phyloP scores from a whole-genome alignment of 2,329 filamentous ascomycete genomes.

The Scorias spongiosa region DNA sequence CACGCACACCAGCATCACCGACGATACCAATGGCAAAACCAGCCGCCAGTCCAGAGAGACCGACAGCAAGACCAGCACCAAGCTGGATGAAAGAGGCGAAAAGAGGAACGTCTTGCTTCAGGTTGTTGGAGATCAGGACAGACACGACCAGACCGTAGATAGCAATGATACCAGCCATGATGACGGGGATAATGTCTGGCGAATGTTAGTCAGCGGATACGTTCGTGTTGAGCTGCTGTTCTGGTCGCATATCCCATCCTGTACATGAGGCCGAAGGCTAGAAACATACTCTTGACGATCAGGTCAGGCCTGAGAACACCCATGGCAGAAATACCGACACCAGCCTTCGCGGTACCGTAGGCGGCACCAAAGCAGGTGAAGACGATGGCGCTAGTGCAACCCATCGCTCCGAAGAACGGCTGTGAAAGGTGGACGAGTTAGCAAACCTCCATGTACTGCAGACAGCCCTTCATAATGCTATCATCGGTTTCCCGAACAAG shows the following conservation, averaged over 20 bases:
- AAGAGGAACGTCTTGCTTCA: constrained; percentile 30
- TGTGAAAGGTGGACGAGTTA: constrained; percentile 18
- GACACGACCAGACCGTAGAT: constrained; percentile 54
- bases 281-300: constrained; percentile 93
- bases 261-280: too few species aligned
- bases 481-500: not conserved
- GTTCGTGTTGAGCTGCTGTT: not conserved
- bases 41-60: constrained; percentile 25
- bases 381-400: constrained; percentile 86
- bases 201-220: constrained; percentile 5
- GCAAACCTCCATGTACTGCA: not conserved
- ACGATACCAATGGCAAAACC: constrained; percentile 39
- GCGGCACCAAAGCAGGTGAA: constrained; percentile 95
- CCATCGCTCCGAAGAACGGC: constrained; percentile 96
- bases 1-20: constrained; percentile 73
- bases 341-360: constrained; percentile 98
- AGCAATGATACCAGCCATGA: constrained; percentile 99
- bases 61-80: constrained; percentile 36
- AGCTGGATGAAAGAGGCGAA: constrained; percentile 39
- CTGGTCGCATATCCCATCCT: not conserved
- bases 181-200: constrained; percentile 96
- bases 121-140: constrained; percentile 39
- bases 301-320: constrained; percentile 94
- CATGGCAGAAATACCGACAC: constrained; percentile 96
- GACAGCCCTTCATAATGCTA: constrained; percentile 10